Conservation (phyloP, 345 rosid species). For the Eucalyptus fibrosa region DNA sequence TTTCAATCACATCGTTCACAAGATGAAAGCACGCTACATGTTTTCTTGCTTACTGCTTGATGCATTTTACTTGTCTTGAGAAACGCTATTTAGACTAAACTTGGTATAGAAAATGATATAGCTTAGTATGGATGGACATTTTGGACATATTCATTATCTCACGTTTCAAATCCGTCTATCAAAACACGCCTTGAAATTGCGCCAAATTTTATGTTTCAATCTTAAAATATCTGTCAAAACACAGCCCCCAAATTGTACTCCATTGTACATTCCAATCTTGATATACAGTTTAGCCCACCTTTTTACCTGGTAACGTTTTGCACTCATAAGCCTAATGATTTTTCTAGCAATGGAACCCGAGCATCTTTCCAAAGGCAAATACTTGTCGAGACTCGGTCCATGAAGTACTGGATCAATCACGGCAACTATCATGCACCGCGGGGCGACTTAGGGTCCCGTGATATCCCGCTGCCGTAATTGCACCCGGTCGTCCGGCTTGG, state of each 20-base stretch:
- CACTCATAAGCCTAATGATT: neutral
- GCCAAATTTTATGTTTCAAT: neutral
- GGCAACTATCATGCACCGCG: neutral
- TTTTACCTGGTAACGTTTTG: neutral
- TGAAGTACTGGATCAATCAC: neutral
- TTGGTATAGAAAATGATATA: neutral
- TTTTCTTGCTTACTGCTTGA: neutral
- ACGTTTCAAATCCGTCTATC: neutral
- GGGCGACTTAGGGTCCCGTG: neutral
- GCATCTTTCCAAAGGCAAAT: neutral
- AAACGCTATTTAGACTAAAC: neutral
- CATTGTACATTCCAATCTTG: neutral
- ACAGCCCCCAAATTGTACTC: neutral
- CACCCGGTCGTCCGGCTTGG: neutral
- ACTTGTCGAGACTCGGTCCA: neutral
- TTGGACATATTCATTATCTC: neutral
- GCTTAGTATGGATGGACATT: neutral
- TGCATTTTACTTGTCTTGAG: neutral
- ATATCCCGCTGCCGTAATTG: neutral
- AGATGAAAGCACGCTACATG: neutral
- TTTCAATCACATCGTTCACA: neutral
- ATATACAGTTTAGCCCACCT: neutral
- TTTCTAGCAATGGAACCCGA: neutral
- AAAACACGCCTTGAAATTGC: neutral
- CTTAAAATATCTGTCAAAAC: neutral